Base-by-base conservation (phyloP, 805 yeast species). In the Kazachstania viticola region DNA sequence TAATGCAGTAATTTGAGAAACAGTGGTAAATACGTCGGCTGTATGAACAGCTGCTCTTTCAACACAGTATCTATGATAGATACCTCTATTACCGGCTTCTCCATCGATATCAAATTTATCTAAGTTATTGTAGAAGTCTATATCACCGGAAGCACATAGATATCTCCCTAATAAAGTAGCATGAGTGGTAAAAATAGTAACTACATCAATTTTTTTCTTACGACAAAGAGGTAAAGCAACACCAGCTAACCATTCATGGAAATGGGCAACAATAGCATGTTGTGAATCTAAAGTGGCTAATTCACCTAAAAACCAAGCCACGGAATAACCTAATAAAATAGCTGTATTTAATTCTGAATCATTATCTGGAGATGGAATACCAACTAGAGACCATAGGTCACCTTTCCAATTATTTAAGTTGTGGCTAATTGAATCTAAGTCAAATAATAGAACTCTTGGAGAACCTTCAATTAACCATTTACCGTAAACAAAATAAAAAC, bases 211-310 rank as follows among this genome's bases (percentile, higher is more conserved):
- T 48, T 84, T 72, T 49, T 97, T 75, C 58, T 83, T 83, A 49
- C 95, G 69, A 56, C 95, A 85, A 35, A 88, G 65, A 0, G 98
- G 96, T 38, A 91, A 64, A 0, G 94, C 95, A 28, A 91, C 85
- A 46, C 97, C 96, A 2, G 98, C 96, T 36, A 88, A 69, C 98
- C 98, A 88, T 62, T 88, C 98, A 62, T 88, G 98, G 56, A 81
- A 87, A 54, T 88, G 98, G 35, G 91, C 77, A 39, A 88, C 77
- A 31, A 91, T 85, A 0, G 97, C 96, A 46, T 88, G 75, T 32
- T 79, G 79, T 16, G 75, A 70, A 56, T 91, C 94, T 48, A 76
- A 74, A 51, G 67, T 74, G n/a, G 82, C 83, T 53, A 83, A 69
- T 58, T 91, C 97, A 13, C 98, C 98, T 35, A 91, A 63, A 55